Base-by-base conservation (phyloP, 169 alveolate genomes). In the Plasmodium yoelii region DNA sequence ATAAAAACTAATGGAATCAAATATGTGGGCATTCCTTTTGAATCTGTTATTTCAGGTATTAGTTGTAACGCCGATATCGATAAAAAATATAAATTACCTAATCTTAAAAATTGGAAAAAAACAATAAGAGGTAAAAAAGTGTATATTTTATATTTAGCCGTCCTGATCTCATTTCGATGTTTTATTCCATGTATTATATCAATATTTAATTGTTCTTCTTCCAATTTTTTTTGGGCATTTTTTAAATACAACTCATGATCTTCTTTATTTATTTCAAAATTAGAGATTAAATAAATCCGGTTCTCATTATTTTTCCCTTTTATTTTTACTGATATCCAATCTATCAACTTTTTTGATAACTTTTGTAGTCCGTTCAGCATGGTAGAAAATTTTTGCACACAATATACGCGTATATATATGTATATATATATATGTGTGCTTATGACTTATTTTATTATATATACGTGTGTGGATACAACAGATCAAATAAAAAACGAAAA, bases 1-100 rank as follows among this genome's bases (percentile, higher is more conserved):
- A 98, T 99, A 67, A 97, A 94, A n/a, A 93, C 91, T n/a, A 98
- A 93, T 18, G 99, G 99, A 5, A 96, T 90, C 56, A 97, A 89
- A 55, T 95, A 94, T 1, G 97, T 95, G 4, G 99, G 99, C 86
- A 92, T 72, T 59, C 99, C 98, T 64, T 94, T 92, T 26, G 98
- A 91, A 91, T 97, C 97, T 12, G 98, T 92, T 51, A 95, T 94
- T 39, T 87, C 80, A 22, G 96, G 94, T 34, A 96, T 95, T 91
- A 95, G 92, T 87, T 97, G 94, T 70, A 97, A 93, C 69, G 96
- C 88, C 51, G 97, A 97, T 46, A 97, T 95, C 12, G 97, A 91
- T 34, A 97, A 88, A 87, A 97, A 97, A 73, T 96, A 95, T 55
- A 96, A 88, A 88, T 97, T 97, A 8, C 98, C 98, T 68, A 96